Evolutionary conservation across 495 filamentous ascomycete genomes (phyloP).

Genomic region (Usnea hakonensis): DNA sequence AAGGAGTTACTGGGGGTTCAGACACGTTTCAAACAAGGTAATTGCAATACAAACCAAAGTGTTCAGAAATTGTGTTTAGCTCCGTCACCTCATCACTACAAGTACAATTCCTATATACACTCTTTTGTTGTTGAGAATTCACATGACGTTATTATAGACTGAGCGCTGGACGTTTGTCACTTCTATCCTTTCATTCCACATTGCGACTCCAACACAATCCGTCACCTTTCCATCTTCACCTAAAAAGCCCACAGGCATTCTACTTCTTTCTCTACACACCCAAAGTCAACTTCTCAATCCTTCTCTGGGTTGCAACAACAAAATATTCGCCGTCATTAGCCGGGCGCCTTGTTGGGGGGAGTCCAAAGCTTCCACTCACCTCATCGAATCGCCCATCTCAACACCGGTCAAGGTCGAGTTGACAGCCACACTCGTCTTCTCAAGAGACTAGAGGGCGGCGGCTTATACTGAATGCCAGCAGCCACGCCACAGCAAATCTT

Average conservation of each 20-base stretch:
- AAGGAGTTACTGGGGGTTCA: background rate
- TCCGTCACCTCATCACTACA: background rate
- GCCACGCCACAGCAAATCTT: background rate
- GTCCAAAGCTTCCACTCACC: background rate
- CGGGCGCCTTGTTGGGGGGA: background rate
- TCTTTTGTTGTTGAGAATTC: background rate
- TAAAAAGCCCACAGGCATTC: background rate
- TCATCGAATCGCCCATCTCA: background rate
- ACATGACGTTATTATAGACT: background rate
- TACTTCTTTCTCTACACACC: background rate
- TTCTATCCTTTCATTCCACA: background rate
- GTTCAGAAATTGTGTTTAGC: background rate
- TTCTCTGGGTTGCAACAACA: background rate
- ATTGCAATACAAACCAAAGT: no score
- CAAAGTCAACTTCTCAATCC: background rate
- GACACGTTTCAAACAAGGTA: background rate
- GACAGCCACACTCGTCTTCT: background rate
- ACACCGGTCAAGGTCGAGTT: background rate
- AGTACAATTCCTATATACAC: background rate
- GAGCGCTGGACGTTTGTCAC: constrained; percentile 6
- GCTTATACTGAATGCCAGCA: background rate
- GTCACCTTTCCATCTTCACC: background rate
- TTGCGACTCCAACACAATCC: background rate
- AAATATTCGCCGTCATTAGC: background rate
- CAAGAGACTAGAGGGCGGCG: no score